phyloP scores from a whole-genome alignment of 768 basidiomycete species.

The Panus rudis region DNA sequence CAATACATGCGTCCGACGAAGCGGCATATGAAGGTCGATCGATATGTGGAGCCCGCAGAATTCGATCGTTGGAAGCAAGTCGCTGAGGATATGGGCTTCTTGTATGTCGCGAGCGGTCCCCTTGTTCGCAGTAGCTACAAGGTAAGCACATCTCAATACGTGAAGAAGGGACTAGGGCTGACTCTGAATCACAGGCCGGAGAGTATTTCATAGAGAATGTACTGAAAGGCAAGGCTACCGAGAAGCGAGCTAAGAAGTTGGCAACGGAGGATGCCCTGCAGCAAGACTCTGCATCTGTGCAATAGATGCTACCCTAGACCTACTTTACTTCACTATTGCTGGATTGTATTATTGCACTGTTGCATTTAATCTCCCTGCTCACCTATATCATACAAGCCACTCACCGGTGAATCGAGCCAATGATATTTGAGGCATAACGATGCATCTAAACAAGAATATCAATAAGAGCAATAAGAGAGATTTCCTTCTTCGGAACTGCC shows the following conservation, averaged over 20 bases:
- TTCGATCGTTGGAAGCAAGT: conserved; percentile 87
- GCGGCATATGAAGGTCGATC: conserved; percentile 97
- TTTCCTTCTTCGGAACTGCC: no score
- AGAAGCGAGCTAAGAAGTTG: conserved; percentile 28
- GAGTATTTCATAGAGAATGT: conserved; percentile 95
- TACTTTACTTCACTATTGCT: conserved; percentile 1
- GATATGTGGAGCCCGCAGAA: conserved; percentile 90
- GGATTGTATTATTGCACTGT: conserved; percentile 3
- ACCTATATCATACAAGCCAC: no score
- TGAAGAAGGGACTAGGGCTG: conserved; percentile 1
- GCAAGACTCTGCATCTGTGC: background rate
- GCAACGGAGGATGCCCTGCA: conserved; percentile 4
- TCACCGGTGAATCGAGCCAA: no score
- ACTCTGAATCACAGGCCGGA: conserved; percentile 58
- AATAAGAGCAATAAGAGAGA: no score
- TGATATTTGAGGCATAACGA: no score
- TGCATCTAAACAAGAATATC: no score
- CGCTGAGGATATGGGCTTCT: conserved; percentile 91
- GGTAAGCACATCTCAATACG: conserved; percentile 38
- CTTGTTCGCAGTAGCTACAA: conserved; percentile 96
- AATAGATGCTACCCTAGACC: background rate
- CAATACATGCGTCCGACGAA: conserved; percentile 99
- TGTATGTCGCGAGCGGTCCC: conserved; percentile 96
- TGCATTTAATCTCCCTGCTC: background rate
- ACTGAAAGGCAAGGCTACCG: conserved; percentile 49